Conservation (phyloP, 148 eudicot genomes). For the Cornus controversa region DNA sequence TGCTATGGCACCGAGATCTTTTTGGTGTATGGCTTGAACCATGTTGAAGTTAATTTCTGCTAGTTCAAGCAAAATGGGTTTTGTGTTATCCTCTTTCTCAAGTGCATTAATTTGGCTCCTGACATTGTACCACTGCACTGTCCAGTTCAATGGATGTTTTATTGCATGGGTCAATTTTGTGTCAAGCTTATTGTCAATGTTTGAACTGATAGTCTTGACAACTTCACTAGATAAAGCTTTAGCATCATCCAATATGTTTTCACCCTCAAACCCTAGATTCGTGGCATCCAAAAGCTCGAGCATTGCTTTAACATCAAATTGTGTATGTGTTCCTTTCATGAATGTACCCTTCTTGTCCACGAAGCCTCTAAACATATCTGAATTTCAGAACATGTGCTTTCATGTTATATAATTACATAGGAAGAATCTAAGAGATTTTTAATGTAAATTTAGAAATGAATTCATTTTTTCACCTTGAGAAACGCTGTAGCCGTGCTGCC, state of each 20-base stretch:
- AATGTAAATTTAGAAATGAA: too few relatives aligned
- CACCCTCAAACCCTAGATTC: constrained; percentile 28
- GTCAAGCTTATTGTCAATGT: too few relatives aligned
- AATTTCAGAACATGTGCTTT: not conserved
- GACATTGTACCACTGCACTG: constrained; percentile 45
- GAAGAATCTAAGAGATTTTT: too few relatives aligned
- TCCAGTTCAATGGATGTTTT: constrained; percentile 32
- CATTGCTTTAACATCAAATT: constrained; percentile 8
- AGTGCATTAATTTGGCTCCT: constrained; percentile 27
- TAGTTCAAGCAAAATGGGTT: constrained; percentile 23
- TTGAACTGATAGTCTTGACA: constrained; percentile 7
- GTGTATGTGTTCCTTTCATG: not conserved
- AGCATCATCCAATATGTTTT: constrained; percentile 28
- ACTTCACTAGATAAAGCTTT: constrained; percentile 7
- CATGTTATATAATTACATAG: not conserved
- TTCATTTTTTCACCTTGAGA: constrained; percentile 27
- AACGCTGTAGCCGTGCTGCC: constrained; percentile 40
- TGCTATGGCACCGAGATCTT: constrained; percentile 47
- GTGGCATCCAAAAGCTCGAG: constrained; percentile 44
- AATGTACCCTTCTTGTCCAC: constrained; percentile 14
- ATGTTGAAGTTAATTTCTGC: constrained; percentile 48
- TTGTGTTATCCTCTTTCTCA: constrained; percentile 5
- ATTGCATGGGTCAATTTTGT: too few relatives aligned
- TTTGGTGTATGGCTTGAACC: constrained; percentile 40
- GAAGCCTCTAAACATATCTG: constrained; percentile 29